Evolutionary conservation across 805 yeast genomes (phyloP).

Genomic region (Spathaspora hagerdaliae): DNA sequence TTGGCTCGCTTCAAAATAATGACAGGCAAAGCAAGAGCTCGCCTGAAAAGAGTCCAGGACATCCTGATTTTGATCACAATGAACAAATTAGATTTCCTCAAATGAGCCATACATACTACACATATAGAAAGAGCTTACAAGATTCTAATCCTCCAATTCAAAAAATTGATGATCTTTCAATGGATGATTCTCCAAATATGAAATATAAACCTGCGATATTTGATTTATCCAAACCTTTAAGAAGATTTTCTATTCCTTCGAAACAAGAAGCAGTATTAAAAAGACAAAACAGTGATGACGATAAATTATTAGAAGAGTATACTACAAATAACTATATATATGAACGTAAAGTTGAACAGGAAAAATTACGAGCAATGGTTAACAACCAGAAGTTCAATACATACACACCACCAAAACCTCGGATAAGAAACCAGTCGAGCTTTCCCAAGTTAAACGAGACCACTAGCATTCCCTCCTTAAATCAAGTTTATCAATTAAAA

Average conservation of each 20-base stretch:
- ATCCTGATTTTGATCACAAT: constrained; percentile 37
- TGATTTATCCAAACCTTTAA: constrained; percentile 38
- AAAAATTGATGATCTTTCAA: neutral
- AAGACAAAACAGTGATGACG: neutral
- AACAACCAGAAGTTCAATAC: neutral
- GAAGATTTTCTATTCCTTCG: constrained; percentile 28
- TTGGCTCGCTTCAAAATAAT: neutral
- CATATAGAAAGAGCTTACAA: neutral
- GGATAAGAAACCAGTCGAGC: constrained; percentile 2
- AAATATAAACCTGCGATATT: constrained; percentile 44
- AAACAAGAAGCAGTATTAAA: constrained; percentile 8
- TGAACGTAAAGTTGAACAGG: constrained; percentile 9
- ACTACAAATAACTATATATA: constrained; percentile 20
- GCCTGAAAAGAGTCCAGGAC: neutral
- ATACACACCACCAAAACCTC: constrained; percentile 2
- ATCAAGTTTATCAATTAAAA: constrained; percentile 44
- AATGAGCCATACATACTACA: constrained; percentile 36
- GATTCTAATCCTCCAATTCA: neutral
- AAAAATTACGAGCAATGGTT: constrained; percentile 5
- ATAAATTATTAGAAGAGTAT: constrained; percentile 9
- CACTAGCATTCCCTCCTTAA: neutral
- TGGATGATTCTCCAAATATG: neutral
- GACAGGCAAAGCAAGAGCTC: neutral
- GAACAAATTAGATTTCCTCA: constrained; percentile 55
- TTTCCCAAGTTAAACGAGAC: constrained; percentile 1